Conservation (phyloP, 2,329 filamentous ascomycete species). For the Diaporthe australafricana region DNA sequence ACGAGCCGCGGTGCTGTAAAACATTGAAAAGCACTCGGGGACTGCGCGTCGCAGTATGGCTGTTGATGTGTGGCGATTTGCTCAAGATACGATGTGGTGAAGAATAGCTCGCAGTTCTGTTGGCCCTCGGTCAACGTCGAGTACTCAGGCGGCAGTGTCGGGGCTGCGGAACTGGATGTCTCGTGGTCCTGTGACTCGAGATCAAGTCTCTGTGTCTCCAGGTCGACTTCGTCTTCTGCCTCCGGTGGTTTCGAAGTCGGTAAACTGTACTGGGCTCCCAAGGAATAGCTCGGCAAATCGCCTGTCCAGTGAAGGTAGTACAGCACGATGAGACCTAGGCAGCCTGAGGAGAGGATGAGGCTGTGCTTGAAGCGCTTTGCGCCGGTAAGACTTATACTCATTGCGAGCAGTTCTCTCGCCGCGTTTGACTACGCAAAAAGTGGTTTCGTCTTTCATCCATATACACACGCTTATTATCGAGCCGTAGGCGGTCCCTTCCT, state of each 20-base stretch:
- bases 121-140: slow-evolving; percentile 8
- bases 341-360: background rate
- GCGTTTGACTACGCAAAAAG: no score
- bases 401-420: background rate
- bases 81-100: slow-evolving; percentile 7
- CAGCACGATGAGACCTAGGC: background rate
- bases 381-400: background rate
- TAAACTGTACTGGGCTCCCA: background rate
- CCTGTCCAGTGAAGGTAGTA: background rate
- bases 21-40: slow-evolving; percentile 20
- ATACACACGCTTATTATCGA: no score
- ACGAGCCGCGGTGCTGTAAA: slow-evolving; percentile 27
- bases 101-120: slow-evolving; percentile 18
- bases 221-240: background rate
- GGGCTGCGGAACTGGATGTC: background rate
- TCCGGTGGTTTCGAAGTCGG: background rate
- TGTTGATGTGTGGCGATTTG: slow-evolving; percentile 32
- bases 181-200: background rate
- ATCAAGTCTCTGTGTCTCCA: background rate
- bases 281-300: background rate
- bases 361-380: slow-evolving; percentile 1
- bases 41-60: slow-evolving; percentile 27
- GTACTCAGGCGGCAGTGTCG: slow-evolving; percentile 1
- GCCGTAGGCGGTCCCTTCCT: no score
- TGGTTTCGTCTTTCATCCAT: no score